Percentiles rank a stretch among this genome's conserved stretches.
These are phyloP conservation scores for Uncinocarpus reesii DNA, from an alignment of 2,329 filamentous ascomycete genomes.

Conservation along the genomic window DNA sequence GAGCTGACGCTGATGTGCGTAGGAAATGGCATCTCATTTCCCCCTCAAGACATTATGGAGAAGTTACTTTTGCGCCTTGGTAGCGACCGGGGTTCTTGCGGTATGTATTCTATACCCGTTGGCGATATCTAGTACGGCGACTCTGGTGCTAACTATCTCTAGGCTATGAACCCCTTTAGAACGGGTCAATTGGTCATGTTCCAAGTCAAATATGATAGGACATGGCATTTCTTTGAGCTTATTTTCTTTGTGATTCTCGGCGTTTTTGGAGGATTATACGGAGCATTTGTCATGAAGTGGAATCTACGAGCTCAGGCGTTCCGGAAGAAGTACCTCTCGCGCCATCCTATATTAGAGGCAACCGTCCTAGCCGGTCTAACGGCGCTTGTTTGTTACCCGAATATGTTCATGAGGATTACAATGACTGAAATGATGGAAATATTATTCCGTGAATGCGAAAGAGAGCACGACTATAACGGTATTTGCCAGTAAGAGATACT, in stretches of 20 bases:
- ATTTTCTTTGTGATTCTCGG: slow-evolving; percentile 87
- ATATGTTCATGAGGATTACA: slow-evolving; percentile 88
- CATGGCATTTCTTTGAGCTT: slow-evolving; percentile 96
- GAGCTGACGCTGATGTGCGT: slow-evolving; percentile 17
- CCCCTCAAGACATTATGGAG: slow-evolving; percentile 96
- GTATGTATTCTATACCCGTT: slow-evolving; percentile 34
- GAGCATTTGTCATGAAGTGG: slow-evolving; percentile 96
- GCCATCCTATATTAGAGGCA: slow-evolving; percentile 78
- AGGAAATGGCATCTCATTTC: slow-evolving; percentile 93
- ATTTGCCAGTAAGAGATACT: slow-evolving; percentile 61
- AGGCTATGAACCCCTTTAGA: slow-evolving; percentile 92
- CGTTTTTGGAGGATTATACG: slow-evolving; percentile 87
- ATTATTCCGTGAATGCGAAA: slow-evolving; percentile 86
- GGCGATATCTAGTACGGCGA: too few relatives aligned
- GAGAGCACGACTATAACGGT: slow-evolving; percentile 74
- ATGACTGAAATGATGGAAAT: slow-evolving; percentile 99
- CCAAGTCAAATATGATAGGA: slow-evolving; percentile 86
- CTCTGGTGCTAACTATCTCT: slow-evolving; percentile 12
- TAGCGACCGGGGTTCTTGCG: slow-evolving; percentile 82
- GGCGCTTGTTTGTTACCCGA: slow-evolving; percentile 90
- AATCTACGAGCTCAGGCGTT: slow-evolving; percentile 85
- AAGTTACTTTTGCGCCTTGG: slow-evolving; percentile 93
- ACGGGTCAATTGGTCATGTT: slow-evolving; percentile 99
- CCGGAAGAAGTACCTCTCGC: slow-evolving; percentile 77
- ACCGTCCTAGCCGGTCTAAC: slow-evolving; percentile 73